These are phyloP conservation scores for Hanseniaspora clermontiae DNA, from an alignment of 805 yeast species.

Conservation along the genomic window DNA sequence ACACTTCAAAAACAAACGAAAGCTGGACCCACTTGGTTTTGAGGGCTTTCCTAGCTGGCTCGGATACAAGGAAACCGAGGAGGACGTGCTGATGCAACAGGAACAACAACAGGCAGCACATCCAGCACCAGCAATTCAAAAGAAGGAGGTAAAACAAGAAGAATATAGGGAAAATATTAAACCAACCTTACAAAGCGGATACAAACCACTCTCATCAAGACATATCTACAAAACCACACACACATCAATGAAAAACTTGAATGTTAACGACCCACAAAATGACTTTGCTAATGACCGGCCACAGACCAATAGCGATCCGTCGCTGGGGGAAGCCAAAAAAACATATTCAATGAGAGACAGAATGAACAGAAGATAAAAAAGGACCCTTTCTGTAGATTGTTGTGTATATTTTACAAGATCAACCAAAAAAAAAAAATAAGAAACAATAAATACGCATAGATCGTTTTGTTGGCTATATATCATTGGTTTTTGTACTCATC, in stretches of 20 bases:
- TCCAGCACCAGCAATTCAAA: neutral
- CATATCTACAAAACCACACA: neutral
- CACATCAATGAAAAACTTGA: neutral
- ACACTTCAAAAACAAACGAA: conserved; percentile 26
- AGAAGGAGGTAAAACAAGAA: too few relatives aligned
- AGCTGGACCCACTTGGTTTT: conserved; percentile 20
- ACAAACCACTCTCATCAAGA: conserved; percentile 5
- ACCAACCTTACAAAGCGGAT: too few relatives aligned
- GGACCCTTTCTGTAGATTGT: too few relatives aligned
- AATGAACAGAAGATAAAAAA: conserved; percentile 6
- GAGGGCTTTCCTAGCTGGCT: conserved; percentile 30
- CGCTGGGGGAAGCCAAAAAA: neutral
- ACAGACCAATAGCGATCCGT: neutral
- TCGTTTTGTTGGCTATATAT: neutral
- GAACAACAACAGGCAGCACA: conserved; percentile 16
- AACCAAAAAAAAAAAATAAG: too few relatives aligned
- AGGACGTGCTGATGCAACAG: conserved; percentile 23
- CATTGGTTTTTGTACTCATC: neutral
- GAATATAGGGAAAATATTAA: too few relatives aligned
- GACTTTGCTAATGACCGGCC: neutral
- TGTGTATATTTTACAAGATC: neutral
- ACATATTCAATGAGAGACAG: conserved; percentile 13
- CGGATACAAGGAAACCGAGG: conserved; percentile 23
- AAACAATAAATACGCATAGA: neutral
- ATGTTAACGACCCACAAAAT: neutral